These are phyloP conservation scores for Theobroma grandiflorum DNA, from an alignment of 441 rosid species.

Conservation along the genomic window DNA sequence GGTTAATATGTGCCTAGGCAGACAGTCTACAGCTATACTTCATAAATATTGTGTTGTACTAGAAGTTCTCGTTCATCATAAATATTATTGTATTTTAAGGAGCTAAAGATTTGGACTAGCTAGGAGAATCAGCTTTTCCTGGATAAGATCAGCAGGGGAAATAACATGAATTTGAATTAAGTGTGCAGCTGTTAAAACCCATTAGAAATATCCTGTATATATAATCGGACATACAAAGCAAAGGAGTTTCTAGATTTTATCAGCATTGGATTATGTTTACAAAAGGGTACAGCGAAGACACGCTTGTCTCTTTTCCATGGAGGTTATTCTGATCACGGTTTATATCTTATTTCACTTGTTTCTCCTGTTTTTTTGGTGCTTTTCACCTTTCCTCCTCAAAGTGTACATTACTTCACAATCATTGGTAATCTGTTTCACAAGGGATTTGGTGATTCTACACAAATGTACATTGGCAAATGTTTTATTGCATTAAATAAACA, in stretches of 20 bases:
- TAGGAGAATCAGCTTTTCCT: not conserved
- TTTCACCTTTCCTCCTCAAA: not conserved
- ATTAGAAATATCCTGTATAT: not conserved
- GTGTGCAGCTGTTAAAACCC: not conserved
- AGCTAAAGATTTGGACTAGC: not conserved
- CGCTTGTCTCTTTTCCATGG: not conserved
- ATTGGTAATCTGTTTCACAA: not conserved
- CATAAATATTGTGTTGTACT: not conserved
- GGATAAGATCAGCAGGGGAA: not conserved
- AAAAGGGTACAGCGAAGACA: not conserved
- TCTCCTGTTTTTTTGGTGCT: conserved; percentile 6
- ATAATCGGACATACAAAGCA: conserved; percentile 5
- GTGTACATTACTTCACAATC: not conserved
- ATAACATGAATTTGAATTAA: not conserved
- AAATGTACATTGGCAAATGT: not conserved
- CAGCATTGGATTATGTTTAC: not conserved
- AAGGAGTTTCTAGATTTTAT: not conserved
- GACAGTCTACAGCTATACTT: not conserved
- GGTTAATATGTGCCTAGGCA: not conserved
- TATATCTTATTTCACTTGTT: not conserved
- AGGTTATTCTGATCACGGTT: not conserved
- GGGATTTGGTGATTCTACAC: not conserved
- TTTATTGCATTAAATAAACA: not conserved
- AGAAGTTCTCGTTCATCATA: conserved; percentile 3
- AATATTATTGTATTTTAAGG: conserved; percentile 3